Evolutionary conservation across 495 filamentous ascomycete species (phyloP).

Genomic region (Penicillium coffeae): DNA sequence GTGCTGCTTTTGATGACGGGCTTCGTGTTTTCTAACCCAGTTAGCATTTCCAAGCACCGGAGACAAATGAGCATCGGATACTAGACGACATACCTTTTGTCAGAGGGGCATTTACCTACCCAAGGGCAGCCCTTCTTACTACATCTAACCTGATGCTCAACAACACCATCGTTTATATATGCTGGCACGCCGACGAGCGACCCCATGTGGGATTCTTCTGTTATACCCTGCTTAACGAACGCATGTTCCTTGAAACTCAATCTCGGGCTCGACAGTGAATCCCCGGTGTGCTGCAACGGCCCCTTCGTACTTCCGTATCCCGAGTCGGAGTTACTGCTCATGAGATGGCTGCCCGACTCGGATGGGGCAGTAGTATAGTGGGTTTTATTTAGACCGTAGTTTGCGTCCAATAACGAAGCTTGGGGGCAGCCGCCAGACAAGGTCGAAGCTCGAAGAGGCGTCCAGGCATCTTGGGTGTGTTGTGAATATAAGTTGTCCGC

Average conservation of each 20-base stretch:
- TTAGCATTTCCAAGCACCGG: background rate
- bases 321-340: conserved; percentile 54
- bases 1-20: conserved; percentile 71
- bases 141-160: conserved; percentile 27
- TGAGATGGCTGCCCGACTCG: conserved; percentile 53
- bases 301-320: conserved; percentile 55
- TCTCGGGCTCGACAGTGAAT: conserved; percentile 25
- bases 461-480: conserved; percentile 34
- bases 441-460: conserved; percentile 33
- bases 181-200: conserved; percentile 7
- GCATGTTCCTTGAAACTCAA: conserved; percentile 23
- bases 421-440: conserved; percentile 12
- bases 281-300: conserved; percentile 31
- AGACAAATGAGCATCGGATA: background rate
- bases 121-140: conserved; percentile 34
- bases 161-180: conserved; percentile 18
- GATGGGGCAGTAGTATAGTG: conserved; percentile 42
- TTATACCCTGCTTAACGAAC: conserved; percentile 16
- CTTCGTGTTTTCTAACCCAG: conserved; percentile 68
- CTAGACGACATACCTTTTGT: conserved; percentile 29
- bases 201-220: conserved; percentile 10
- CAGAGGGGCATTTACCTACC: conserved; percentile 41
- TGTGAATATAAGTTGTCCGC: background rate
- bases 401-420: conserved; percentile 18
- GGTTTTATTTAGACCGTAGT: conserved; percentile 24